A percentile compares a stretch with the other conserved stretches of the same genome.
These are phyloP conservation scores for Stylosanthes scabra DNA, from an alignment of 331 rosid genomes.

Conservation along the genomic window DNA sequence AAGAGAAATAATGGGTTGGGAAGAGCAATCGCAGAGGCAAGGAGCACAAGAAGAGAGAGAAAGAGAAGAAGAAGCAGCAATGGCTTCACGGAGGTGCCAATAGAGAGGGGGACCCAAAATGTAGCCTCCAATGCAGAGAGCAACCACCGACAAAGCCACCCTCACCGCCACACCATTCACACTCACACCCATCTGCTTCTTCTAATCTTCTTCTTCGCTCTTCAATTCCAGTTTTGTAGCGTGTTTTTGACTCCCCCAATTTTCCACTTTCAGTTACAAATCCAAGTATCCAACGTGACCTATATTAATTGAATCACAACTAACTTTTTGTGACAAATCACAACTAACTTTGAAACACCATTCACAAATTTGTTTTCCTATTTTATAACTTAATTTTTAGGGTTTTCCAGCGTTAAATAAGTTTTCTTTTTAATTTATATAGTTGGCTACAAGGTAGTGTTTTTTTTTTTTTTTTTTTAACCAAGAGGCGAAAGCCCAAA, in stretches of 20 bases:
- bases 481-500: no score
- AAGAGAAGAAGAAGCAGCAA: constrained; percentile 63
- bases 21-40: constrained; percentile 83
- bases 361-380: background rate
- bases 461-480: no score
- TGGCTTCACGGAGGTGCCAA: constrained; percentile 77
- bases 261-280: constrained; percentile 4
- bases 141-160: constrained; percentile 63
- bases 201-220: background rate
- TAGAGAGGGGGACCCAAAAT: constrained; percentile 83
- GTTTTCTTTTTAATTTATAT: no score
- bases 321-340: constrained; percentile 14
- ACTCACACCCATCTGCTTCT: constrained; percentile 1
- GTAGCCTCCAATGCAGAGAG: constrained; percentile 68
- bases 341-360: background rate
- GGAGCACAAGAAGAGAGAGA: constrained; percentile 60
- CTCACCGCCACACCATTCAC: constrained; percentile 40
- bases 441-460: no score
- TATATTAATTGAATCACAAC: background rate
- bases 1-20: constrained; percentile 74
- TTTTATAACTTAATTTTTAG: no score
- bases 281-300: background rate
- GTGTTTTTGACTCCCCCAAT: constrained; percentile 8
- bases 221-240: background rate
- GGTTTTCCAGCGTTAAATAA: no score